Percentiles rank a stretch among this genome's conserved stretches.
Evolutionary conservation across 148 eudicot genomes (phyloP).

Genomic region (Vaccinium darrowii): DNA sequence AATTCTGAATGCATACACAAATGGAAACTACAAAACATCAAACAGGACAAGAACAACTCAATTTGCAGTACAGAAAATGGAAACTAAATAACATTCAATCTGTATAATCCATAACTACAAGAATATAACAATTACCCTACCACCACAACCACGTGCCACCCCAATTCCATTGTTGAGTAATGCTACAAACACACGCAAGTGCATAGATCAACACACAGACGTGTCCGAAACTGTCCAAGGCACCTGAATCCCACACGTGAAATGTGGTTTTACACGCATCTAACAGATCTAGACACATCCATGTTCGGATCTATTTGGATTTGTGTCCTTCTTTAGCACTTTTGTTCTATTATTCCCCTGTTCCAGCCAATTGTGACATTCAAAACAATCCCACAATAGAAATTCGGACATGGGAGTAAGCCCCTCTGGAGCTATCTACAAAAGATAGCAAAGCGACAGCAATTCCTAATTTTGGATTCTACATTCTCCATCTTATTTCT

Average conservation of each 20-base stretch:
- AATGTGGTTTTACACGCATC: background rate
- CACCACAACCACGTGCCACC: background rate
- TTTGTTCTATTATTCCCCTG: too few species aligned
- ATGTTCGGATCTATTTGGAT: background rate
- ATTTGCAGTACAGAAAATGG: slow-evolving; percentile 1
- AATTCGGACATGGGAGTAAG: slow-evolving; percentile 36
- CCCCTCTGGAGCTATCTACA: slow-evolving; percentile 37
- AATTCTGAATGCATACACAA: background rate
- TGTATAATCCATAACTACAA: background rate
- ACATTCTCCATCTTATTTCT: background rate
- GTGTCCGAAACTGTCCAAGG: background rate
- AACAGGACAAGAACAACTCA: background rate
- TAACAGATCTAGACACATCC: background rate
- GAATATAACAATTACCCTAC: background rate
- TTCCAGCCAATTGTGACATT: background rate
- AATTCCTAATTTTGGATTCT: slow-evolving; percentile 7
- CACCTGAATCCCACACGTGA: background rate
- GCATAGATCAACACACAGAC: background rate
- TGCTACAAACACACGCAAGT: background rate
- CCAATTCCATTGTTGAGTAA: background rate
- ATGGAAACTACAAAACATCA: background rate
- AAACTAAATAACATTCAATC: background rate
- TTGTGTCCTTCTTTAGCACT: too few species aligned
- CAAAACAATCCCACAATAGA: background rate
- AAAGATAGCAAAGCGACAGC: slow-evolving; percentile 43